These are phyloP conservation scores for Fusarium sp. DNA, from an alignment of 2,329 filamentous ascomycete species.

Conservation along the genomic window DNA sequence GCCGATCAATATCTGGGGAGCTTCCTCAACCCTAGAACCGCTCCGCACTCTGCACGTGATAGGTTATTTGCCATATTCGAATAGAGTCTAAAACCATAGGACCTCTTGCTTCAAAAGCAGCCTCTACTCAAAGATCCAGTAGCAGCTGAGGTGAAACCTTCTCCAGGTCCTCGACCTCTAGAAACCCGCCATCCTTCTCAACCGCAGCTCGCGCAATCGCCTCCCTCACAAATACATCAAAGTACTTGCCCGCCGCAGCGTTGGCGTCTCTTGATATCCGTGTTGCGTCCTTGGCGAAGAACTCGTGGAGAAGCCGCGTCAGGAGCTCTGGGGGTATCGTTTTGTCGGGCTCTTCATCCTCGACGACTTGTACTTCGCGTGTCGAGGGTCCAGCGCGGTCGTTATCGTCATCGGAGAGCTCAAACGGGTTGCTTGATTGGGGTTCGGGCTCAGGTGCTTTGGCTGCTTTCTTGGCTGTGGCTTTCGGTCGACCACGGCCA, in stretches of 20 bases:
- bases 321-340: conserved; percentile 80
- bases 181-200: conserved; percentile 76
- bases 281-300: conserved; percentile 79
- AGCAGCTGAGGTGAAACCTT: conserved; percentile 87
- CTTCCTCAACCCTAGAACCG: not conserved
- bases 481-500: conserved; percentile 55
- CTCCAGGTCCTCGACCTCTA: conserved; percentile 92
- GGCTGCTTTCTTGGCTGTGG: conserved; percentile 43
- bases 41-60: not conserved
- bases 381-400: conserved; percentile 25
- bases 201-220: conserved; percentile 83
- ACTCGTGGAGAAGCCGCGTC: conserved; percentile 81
- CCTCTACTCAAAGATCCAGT: conserved; percentile 77
- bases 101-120: not conserved
- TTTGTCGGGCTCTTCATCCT: conserved; percentile 55
- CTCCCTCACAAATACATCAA: conserved; percentile 92
- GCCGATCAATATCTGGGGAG: not conserved
- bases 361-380: conserved; percentile 43
- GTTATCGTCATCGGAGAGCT: conserved; percentile 52
- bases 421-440: conserved; percentile 55
- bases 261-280: conserved; percentile 84
- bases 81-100: not conserved
- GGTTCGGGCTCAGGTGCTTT: conserved; percentile 44
- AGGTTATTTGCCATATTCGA: not conserved
- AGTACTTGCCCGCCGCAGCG: conserved; percentile 81